These are phyloP conservation scores for Backusella tarrabulga DNA, from an alignment of 192 early-diverging fungal species.

Conservation along the genomic window DNA sequence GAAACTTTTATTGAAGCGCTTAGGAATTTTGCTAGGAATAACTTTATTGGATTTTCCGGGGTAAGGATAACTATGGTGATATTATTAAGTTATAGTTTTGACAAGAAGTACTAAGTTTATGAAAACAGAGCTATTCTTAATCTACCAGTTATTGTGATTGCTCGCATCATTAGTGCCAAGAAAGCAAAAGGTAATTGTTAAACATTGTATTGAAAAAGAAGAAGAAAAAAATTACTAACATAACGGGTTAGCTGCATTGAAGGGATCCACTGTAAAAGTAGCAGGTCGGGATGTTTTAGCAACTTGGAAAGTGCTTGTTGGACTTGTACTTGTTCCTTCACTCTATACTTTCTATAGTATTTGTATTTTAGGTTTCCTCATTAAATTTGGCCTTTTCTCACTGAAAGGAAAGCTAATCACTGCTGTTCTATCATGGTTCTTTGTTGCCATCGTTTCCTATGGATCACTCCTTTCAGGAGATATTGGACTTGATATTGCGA, in stretches of 20 bases:
- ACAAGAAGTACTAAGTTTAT: neutral
- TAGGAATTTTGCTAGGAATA: slow-evolving; percentile 65
- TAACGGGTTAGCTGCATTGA: slow-evolving; percentile 66
- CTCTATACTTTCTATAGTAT: slow-evolving; percentile 71
- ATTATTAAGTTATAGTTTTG: neutral
- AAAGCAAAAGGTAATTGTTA: slow-evolving; percentile 47
- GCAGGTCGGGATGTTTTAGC: slow-evolving; percentile 92
- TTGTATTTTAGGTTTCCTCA: slow-evolving; percentile 47
- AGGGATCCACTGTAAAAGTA: slow-evolving; percentile 89
- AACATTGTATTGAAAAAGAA: too few relatives aligned
- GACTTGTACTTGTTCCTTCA: slow-evolving; percentile 69
- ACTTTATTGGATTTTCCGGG: slow-evolving; percentile 83
- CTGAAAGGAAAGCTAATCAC: slow-evolving; percentile 30
- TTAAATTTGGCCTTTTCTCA: slow-evolving; percentile 21
- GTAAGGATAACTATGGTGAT: slow-evolving; percentile 35
- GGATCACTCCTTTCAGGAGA: slow-evolving; percentile 73
- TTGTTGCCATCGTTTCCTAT: slow-evolving; percentile 52
- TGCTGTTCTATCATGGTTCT: slow-evolving; percentile 3
- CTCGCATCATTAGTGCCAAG: slow-evolving; percentile 48
- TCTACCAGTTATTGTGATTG: slow-evolving; percentile 52
- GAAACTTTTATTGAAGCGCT: slow-evolving; percentile 64
- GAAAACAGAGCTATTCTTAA: slow-evolving; percentile 50
- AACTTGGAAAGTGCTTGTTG: slow-evolving; percentile 92
- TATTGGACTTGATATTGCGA: slow-evolving; percentile 70
- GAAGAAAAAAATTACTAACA: neutral